Conservation (phyloP, 306 rosid genomes). For the Cicer arietinum region DNA sequence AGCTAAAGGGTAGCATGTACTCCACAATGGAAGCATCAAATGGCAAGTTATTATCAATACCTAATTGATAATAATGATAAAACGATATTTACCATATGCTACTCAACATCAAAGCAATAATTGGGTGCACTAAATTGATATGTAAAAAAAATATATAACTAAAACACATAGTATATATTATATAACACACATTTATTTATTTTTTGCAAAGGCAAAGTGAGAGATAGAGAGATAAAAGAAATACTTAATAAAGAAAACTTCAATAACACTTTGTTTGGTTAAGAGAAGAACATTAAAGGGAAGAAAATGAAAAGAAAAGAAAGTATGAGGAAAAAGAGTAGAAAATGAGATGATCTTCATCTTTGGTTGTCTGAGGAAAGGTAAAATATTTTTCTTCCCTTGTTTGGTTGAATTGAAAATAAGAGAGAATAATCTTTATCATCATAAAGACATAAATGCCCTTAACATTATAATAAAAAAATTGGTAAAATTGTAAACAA, state of each 20-base stretch:
- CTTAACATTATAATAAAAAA: no score
- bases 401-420: no score
- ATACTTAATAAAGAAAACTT: background rate
- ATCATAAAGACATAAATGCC: no score
- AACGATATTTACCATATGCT: background rate
- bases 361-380: no score
- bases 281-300: no score
- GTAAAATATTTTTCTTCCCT: no score
- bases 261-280: no score
- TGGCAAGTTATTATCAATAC: background rate
- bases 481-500: no score
- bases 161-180: background rate
- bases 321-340: no score
- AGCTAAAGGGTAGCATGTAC: background rate
- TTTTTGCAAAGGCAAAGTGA: background rate
- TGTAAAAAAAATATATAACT: background rate
- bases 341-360: no score
- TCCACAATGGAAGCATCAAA: background rate
- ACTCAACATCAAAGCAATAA: background rate
- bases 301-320: no score
- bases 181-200: background rate
- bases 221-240: background rate
- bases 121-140: conserved; percentile 8
- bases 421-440: no score
- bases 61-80: background rate